Percentiles rank a stretch among this genome's conserved stretches.
Conservation (phyloP, 129 eudicot genomes). For the Artemisia argyi region DNA sequence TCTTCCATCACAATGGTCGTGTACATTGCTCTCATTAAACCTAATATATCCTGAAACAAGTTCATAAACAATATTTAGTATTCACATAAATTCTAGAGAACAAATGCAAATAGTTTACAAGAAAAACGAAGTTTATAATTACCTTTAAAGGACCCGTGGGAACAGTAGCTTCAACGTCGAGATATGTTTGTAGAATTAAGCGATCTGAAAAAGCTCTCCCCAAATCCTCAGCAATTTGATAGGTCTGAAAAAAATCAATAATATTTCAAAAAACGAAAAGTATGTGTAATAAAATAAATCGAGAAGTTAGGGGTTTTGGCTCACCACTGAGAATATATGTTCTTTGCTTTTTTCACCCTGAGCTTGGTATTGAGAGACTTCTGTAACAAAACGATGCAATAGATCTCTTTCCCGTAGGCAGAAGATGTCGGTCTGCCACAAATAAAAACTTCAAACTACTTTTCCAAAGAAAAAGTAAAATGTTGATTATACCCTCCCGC, state of each 20-base stretch:
- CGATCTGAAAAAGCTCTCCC: conserved; percentile 93
- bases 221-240: conserved; percentile 96
- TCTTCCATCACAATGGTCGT: conserved; percentile 74
- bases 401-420: conserved; percentile 86
- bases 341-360: conserved; percentile 72
- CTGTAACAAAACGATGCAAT: conserved; percentile 65
- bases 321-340: conserved; percentile 65
- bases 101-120: neutral
- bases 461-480: neutral
- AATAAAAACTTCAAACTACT: neutral
- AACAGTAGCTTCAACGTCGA: conserved; percentile 74
- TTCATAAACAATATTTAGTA: neutral
- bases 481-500: too few species aligned
- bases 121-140: neutral
- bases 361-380: conserved; percentile 65
- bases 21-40: conserved; percentile 72
- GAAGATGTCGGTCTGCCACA: conserved; percentile 65
- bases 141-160: conserved; percentile 75
- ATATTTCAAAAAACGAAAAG: too few species aligned
- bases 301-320: neutral
- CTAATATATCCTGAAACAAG: conserved; percentile 61
- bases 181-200: conserved; percentile 57
- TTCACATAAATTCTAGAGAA: neutral
- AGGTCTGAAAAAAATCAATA: conserved; percentile 39
- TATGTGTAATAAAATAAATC: neutral